Base-by-base conservation (phyloP, 225 moss, liverwort and hornwort species). In the Pseudoscleropodium purum region DNA sequence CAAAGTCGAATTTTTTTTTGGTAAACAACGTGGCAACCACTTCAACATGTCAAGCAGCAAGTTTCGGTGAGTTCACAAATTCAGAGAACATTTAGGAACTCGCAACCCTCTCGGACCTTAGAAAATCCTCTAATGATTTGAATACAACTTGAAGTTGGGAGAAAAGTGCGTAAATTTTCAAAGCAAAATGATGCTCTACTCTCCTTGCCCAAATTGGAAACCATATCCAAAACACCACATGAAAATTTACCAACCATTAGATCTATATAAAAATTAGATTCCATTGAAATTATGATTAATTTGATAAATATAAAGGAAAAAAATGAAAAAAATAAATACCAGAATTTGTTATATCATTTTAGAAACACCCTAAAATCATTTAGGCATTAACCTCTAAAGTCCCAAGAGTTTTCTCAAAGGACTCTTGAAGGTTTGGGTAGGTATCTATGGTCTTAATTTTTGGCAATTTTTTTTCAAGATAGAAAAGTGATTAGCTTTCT, bases 401-500 rank as follows among this genome's bases (percentile, higher is more conserved):
- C 7, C 68, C 3, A 67, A 36, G 3, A 67, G 2, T 67, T 7
- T 2, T 18, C 1, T 65, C 5, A 9, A 33, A 2, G 5, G 8
- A 31, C 16, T 16, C 16, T 15, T 18, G 18, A 34, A 66, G 11
- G 20, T 19, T 36, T 18, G 19, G 19, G 18, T 1, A 36, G 0
- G 36, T 36, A 6, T 11, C 21, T 19, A 66, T 19, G 3, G 5
- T 18, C 36, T n/a, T 4, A 68, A 68, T 21, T 68, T 68, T 37
- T 21, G 21, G 11, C 12, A 37, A 21, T 21, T 11, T 13, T n/a
- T 69, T n/a, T 68, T n/a, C 6, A 23, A 13, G 7, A n/a, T 23
- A 13, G 2, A 69, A 69, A 69, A 23, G 0, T n/a, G 1, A n/a
- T 68, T 24, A 12, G 9, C 13, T 23, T 69, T n/a, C 0, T 2